phyloP scores from a whole-genome alignment of 1,284 basidiomycete species.

The Taiwanofungus camphoratus region DNA sequence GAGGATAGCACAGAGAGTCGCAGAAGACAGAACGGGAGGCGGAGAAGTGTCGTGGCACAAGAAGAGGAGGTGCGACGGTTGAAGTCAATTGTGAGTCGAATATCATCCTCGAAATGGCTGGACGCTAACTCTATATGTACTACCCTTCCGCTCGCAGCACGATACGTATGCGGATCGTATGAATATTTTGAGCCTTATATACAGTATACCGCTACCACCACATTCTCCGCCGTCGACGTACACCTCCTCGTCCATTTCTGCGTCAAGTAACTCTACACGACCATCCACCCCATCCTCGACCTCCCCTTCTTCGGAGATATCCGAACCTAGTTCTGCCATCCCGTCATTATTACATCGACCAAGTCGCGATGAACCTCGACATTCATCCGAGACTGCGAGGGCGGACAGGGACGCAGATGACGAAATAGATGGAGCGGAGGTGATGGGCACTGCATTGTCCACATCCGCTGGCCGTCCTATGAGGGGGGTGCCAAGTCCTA shows the following conservation, averaged over 20 bases:
- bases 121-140: conserved; percentile 3
- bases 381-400: conserved; percentile 25
- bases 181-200: conserved; percentile 82
- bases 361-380: conserved; percentile 29
- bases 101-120: conserved; percentile 4
- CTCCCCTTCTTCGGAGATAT: conserved; percentile 48
- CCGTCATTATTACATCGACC: conserved; percentile 27
- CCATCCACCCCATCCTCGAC: conserved; percentile 45
- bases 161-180: conserved; percentile 85
- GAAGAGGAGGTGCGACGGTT: conserved; percentile 78
- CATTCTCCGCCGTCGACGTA: conserved; percentile 54
- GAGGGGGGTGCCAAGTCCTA: not conserved
- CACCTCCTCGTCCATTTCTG: conserved; percentile 35
- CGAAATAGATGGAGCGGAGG: conserved; percentile 36
- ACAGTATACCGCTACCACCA: conserved; percentile 70
- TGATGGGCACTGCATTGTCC: conserved; percentile 42
- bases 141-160: conserved; percentile 45
- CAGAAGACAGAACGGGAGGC: conserved; percentile 50
- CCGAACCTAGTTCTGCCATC: conserved; percentile 35
- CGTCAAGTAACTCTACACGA: conserved; percentile 48
- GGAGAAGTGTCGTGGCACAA: conserved; percentile 75
- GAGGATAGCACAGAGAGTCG: conserved; percentile 66
- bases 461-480: conserved; percentile 5
- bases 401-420: conserved; percentile 20
- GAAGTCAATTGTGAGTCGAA: conserved; percentile 69